phyloP scores from a whole-genome alignment of 2,329 filamentous ascomycete species.

The Proliferodiscus dingleyae region DNA sequence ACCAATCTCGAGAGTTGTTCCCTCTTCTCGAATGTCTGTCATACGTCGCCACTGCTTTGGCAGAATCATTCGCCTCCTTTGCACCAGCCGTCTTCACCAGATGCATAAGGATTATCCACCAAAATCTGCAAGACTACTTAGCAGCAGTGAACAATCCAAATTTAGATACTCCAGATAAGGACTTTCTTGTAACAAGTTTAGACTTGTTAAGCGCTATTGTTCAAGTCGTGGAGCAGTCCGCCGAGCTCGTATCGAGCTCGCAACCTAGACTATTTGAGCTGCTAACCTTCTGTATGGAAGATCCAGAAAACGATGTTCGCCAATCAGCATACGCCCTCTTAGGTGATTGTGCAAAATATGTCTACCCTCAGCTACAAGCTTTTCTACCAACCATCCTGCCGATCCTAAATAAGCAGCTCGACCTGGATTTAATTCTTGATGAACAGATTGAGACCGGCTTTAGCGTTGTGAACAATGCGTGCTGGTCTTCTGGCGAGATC shows the following conservation, averaged over 20 bases:
- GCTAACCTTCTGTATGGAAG: conserved; percentile 86
- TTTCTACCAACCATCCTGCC: conserved; percentile 71
- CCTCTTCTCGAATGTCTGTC: conserved; percentile 94
- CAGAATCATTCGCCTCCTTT: conserved; percentile 76
- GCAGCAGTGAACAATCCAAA: conserved; percentile 64
- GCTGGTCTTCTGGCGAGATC: conserved; percentile 94
- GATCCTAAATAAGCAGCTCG: conserved; percentile 80
- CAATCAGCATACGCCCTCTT: conserved; percentile 94
- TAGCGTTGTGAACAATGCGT: conserved; percentile 95
- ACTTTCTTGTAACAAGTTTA: conserved; percentile 92
- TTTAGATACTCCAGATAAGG: conserved; percentile 80
- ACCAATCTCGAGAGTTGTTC: conserved; percentile 90
- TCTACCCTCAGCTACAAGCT: conserved; percentile 74
- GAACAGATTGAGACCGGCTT: conserved; percentile 82
- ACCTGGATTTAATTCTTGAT: conserved; percentile 69
- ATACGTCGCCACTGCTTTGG: conserved; percentile 84
- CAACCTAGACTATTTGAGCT: conserved; percentile 87
- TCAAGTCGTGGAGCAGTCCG: conserved; percentile 75
- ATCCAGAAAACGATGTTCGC: conserved; percentile 83
- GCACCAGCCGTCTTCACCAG: conserved; percentile 80
- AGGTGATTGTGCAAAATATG: conserved; percentile 89
- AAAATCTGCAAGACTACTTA: conserved; percentile 78
- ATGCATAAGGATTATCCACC: conserved; percentile 86
- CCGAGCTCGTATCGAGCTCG: conserved; percentile 69
- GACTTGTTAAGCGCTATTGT: conserved; percentile 91